A percentile compares a stretch with the other conserved stretches of the same genome.
phyloP scores from a whole-genome alignment of 2,329 filamentous ascomycete genomes.

The Colletotrichum lupini region DNA sequence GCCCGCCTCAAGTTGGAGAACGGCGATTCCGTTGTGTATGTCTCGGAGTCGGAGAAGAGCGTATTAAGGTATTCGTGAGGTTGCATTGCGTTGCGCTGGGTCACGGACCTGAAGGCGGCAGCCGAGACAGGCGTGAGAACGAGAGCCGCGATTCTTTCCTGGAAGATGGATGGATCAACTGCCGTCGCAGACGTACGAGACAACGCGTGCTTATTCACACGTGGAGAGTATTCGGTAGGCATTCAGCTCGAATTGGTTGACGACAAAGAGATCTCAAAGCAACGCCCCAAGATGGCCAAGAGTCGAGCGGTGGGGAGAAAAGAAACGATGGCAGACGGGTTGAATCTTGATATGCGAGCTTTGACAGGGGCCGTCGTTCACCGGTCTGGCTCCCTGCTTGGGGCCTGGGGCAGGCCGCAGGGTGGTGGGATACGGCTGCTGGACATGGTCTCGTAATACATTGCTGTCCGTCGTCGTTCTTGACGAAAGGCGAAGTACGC shows the following conservation, averaged over 20 bases:
- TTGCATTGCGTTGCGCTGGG: not conserved
- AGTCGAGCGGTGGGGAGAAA: not conserved
- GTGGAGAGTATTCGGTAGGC: not conserved
- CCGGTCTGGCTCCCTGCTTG: not conserved
- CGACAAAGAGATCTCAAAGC: not conserved
- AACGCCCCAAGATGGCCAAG: not conserved
- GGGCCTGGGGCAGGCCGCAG: not conserved
- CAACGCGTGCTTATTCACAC: not conserved
- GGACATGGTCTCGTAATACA: not conserved
- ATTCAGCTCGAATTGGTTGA: not conserved
- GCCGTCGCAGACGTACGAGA: not conserved
- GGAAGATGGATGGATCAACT: not conserved
- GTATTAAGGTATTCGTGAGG: not conserved
- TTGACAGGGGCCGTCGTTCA: not conserved
- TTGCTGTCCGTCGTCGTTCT: not conserved
- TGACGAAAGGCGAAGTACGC: not conserved
- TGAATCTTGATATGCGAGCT: not conserved
- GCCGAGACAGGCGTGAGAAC: slow-evolving; percentile 15
- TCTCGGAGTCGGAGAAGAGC: not conserved
- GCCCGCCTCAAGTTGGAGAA: slow-evolving; percentile 6
- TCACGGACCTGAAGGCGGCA: not conserved
- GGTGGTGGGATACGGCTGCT: not conserved
- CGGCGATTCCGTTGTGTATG: not conserved
- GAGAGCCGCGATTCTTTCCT: not conserved
- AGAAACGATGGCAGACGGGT: not conserved